phyloP scores from a whole-genome alignment of 208 protist genomes.

The Novymonas esmeraldas region DNA sequence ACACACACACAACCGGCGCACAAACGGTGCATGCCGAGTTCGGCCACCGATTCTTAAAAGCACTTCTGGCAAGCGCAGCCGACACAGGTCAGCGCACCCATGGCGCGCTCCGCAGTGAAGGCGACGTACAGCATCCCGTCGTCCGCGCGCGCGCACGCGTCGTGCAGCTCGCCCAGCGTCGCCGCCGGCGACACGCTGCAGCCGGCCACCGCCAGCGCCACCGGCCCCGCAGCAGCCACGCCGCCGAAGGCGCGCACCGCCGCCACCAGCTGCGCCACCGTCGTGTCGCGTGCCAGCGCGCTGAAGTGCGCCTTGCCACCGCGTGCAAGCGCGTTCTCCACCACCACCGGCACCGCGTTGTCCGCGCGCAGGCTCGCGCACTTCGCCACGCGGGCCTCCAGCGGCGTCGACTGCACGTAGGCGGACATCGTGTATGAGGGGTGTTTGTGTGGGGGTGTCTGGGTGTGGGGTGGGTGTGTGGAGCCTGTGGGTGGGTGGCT shows the following conservation, averaged over 20 bases:
- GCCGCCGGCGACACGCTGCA: conserved; percentile 26
- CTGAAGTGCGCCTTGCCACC: conserved; percentile 38
- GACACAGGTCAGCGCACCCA: conserved; percentile 1
- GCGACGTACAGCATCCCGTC: conserved; percentile 44
- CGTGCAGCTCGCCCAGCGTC: conserved; percentile 36
- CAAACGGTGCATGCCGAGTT: too few relatives aligned
- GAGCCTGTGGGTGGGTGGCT: not conserved
- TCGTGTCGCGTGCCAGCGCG: conserved; percentile 29
- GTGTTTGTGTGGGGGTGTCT: not conserved
- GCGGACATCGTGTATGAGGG: conserved; percentile 14
- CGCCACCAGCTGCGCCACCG: conserved; percentile 26
- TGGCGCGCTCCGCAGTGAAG: conserved; percentile 24
- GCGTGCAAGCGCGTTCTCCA: conserved; percentile 19
- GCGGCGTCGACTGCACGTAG: conserved; percentile 20
- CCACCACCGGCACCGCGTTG: conserved; percentile 21
- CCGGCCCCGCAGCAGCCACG: conserved; percentile 20
- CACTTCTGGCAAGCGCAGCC: too few relatives aligned
- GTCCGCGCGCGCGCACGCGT: conserved; percentile 31
- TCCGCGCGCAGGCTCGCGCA: conserved; percentile 12
- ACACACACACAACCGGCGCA: too few relatives aligned
- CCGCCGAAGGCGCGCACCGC: conserved; percentile 25
- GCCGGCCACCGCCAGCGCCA: conserved; percentile 30
- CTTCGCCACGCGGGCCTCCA: conserved; percentile 26
- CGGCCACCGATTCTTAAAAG: too few relatives aligned
- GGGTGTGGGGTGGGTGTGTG: not conserved